Percentiles rank a stretch among this genome's conserved stretches.
Evolutionary conservation across 2,329 filamentous ascomycete genomes (phyloP).

Genomic region (Fusarium musae): DNA sequence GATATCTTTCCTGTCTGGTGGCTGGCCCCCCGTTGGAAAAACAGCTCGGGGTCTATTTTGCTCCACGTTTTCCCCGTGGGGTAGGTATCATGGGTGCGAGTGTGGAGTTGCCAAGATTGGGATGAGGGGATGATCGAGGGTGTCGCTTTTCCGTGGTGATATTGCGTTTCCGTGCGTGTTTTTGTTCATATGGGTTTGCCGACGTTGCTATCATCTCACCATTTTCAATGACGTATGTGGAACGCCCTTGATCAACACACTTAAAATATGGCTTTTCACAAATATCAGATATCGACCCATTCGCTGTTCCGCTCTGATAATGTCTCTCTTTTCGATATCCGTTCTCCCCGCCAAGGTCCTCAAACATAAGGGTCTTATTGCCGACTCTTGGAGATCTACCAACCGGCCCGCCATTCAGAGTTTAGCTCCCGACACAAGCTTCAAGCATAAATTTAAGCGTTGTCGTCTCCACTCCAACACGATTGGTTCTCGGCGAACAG

Average conservation of each 20-base stretch:
- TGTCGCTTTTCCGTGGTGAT: constrained; percentile 4
- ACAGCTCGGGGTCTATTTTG: not conserved
- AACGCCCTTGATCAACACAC: rapidly evolving
- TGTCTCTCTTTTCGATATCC: rapidly evolving
- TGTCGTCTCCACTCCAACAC: not conserved
- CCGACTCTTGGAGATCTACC: constrained; percentile 17
- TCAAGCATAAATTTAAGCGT: constrained; percentile 8
- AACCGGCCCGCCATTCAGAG: constrained; percentile 18
- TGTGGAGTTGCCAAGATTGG: constrained; percentile 33
- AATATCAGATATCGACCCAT: rapidly evolving
- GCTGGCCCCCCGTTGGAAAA: not conserved
- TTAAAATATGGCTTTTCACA: rapidly evolving
- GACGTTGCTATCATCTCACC: not conserved
- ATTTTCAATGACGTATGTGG: not conserved
- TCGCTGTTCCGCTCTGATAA: rapidly evolving
- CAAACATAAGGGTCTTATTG: constrained; percentile 9
- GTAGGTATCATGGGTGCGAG: constrained; percentile 30
- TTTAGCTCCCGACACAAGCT: constrained; percentile 24
- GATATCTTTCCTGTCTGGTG: not conserved
- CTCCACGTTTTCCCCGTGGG: constrained; percentile 41
- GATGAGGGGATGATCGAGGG: not conserved
- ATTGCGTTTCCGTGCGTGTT: not conserved
- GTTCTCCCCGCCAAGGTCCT: not conserved
- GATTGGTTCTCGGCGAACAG: constrained; percentile 27
- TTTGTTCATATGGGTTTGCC: not conserved